A percentile compares a stretch with the other conserved stretches of the same genome.
phyloP scores from a whole-genome alignment of 2,329 filamentous ascomycete species.

The Cladosporium sp. region DNA sequence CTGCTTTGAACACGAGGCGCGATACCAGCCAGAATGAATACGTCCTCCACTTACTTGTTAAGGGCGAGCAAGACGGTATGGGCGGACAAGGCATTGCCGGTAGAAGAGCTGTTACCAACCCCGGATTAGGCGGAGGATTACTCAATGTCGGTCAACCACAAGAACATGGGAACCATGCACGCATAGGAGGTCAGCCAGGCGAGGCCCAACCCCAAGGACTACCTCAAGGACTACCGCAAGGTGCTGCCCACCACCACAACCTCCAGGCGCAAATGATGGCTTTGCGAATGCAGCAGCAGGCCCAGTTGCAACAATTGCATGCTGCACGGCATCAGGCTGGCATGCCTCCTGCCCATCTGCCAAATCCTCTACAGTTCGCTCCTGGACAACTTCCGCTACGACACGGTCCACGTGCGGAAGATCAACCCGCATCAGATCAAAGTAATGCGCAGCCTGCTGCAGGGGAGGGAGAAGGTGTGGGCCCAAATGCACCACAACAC shows the following conservation, averaged over 20 bases:
- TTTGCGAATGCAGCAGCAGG: conserved; percentile 23
- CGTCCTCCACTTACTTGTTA: conserved; percentile 38
- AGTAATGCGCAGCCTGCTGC: background rate
- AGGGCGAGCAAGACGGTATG: conserved; percentile 18
- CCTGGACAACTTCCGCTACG: background rate
- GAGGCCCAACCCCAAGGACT: background rate
- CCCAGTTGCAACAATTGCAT: conserved; percentile 22
- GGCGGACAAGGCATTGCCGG: background rate
- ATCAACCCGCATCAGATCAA: background rate
- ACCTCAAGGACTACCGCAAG: background rate
- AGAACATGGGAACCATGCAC: conserved; percentile 1
- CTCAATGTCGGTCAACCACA: background rate
- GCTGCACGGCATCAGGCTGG: background rate
- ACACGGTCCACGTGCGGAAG: background rate
- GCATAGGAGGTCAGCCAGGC: background rate
- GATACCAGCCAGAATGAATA: conserved; percentile 44
- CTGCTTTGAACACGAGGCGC: conserved; percentile 52
- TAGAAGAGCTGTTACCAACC: conserved; percentile 20
- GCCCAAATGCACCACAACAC: background rate
- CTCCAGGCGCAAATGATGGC: conserved; percentile 14
- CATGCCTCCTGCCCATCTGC: conserved; percentile 4
- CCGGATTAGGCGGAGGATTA: conserved; percentile 3
- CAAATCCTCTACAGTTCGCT: background rate
- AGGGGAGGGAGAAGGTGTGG: background rate
- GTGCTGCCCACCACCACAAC: conserved; percentile 1